These are phyloP conservation scores for Candida takata DNA, from an alignment of 805 yeast species.

Conservation along the genomic window DNA sequence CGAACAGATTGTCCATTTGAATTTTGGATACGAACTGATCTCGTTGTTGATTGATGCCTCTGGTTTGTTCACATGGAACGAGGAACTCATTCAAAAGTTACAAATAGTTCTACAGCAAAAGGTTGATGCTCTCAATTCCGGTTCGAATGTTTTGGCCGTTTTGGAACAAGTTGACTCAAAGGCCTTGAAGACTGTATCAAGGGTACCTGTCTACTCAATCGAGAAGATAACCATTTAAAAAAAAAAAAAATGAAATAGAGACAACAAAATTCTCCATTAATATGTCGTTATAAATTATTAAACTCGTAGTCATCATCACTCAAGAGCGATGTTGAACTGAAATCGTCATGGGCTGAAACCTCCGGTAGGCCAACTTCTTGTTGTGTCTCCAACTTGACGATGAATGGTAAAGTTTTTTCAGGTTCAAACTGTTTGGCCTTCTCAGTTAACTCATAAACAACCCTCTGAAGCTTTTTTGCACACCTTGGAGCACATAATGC, in stretches of 20 bases:
- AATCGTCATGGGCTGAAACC: background rate
- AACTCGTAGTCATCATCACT: slow-evolving; percentile 16
- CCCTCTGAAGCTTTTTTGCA: slow-evolving; percentile 7
- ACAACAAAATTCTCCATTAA: background rate
- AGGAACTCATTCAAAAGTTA: slow-evolving; percentile 40
- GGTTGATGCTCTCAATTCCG: slow-evolving; percentile 36
- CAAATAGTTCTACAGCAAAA: slow-evolving; percentile 38
- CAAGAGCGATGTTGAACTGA: background rate
- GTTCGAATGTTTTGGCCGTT: slow-evolving; percentile 27
- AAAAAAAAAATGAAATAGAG: too few relatives aligned
- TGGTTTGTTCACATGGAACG: slow-evolving; percentile 62
- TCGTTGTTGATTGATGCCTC: slow-evolving; percentile 64
- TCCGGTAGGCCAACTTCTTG: too few relatives aligned
- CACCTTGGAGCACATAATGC: slow-evolving; percentile 6
- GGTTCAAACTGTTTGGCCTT: background rate
- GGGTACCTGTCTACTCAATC: slow-evolving; percentile 47
- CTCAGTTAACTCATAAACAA: slow-evolving; percentile 5
- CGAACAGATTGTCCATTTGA: slow-evolving; percentile 36
- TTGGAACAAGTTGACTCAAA: slow-evolving; percentile 23
- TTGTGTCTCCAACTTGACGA: background rate
- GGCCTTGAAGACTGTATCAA: slow-evolving; percentile 29
- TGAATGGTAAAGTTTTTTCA: background rate
- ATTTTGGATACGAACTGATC: slow-evolving; percentile 54
- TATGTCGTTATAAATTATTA: slow-evolving; percentile 6
- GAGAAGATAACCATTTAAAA: slow-evolving; percentile 26